phyloP scores from a whole-genome alignment of 2,329 filamentous ascomycete genomes.

The Sporothrix humicola region DNA sequence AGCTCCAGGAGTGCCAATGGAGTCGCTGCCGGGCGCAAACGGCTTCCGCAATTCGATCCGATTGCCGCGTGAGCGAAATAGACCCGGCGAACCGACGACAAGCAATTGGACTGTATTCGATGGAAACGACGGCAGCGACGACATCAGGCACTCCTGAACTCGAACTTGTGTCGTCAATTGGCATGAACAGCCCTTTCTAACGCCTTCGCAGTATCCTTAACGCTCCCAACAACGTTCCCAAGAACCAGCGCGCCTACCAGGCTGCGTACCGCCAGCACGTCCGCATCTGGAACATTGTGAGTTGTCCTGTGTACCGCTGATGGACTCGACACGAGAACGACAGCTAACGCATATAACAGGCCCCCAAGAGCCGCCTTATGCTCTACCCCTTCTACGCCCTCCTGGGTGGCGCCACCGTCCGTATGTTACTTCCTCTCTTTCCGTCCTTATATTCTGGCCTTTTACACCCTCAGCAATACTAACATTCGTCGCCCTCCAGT shows the following conservation, averaged over 20 bases:
- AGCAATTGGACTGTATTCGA: neutral
- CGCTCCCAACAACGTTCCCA: slow-evolving; percentile 76
- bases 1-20: neutral
- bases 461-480: neutral
- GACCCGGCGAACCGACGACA: neutral
- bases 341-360: slow-evolving; percentile 51
- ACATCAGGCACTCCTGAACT: neutral
- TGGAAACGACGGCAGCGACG: neutral
- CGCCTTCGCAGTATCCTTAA: slow-evolving; percentile 60
- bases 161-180: neutral
- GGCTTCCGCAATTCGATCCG: neutral
- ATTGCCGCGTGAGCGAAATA: slow-evolving; percentile 30
- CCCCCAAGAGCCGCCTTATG: slow-evolving; percentile 67
- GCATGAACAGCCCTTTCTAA: neutral
- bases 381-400: slow-evolving; percentile 71
- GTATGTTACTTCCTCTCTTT: slow-evolving; percentile 46
- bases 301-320: slow-evolving; percentile 44
- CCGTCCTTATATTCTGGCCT: neutral
- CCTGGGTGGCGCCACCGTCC: slow-evolving; percentile 66
- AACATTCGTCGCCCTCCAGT: slow-evolving; percentile 45
- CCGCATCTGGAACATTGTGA: slow-evolving; percentile 79
- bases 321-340: slow-evolving; percentile 12
- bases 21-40: slow-evolving; percentile 8
- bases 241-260: slow-evolving; percentile 78
- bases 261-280: slow-evolving; percentile 70